Percentiles rank a stretch among this genome's conserved stretches.
Evolutionary conservation across 2,329 filamentous ascomycete species (phyloP).

Genomic region (Trichophaea hybrida): DNA sequence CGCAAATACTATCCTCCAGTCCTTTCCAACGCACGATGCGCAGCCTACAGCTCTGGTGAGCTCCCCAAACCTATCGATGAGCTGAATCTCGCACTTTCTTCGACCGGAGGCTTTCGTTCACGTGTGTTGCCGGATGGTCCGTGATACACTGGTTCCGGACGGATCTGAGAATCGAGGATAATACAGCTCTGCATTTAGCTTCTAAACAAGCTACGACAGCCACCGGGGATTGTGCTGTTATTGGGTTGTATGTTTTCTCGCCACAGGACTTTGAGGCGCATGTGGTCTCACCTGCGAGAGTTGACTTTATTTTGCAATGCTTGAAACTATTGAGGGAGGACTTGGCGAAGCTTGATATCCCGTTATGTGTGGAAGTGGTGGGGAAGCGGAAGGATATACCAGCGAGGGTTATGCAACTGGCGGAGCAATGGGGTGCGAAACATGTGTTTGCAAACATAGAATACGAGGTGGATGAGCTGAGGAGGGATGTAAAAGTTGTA

Average conservation of each 20-base stretch:
- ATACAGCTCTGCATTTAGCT: slow-evolving; percentile 54
- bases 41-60: slow-evolving; percentile 55
- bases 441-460: slow-evolving; percentile 75
- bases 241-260: slow-evolving; percentile 65
- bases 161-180: slow-evolving; percentile 61
- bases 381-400: slow-evolving; percentile 50
- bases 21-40: slow-evolving; percentile 67
- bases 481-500: slow-evolving; percentile 57
- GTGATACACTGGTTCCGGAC: slow-evolving; percentile 87
- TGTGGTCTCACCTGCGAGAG: slow-evolving; percentile 52
- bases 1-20: slow-evolving; percentile 71
- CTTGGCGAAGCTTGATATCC: slow-evolving; percentile 57
- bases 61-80: slow-evolving; percentile 60
- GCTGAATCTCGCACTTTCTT: slow-evolving; percentile 45
- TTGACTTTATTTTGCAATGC: slow-evolving; percentile 69
- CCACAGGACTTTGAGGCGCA: slow-evolving; percentile 79
- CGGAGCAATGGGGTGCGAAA: slow-evolving; percentile 55
- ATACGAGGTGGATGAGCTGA: slow-evolving; percentile 80
- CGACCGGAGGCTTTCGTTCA: slow-evolving; percentile 43
- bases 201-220: slow-evolving; percentile 49
- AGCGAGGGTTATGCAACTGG: slow-evolving; percentile 47
- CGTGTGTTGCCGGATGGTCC: slow-evolving; percentile 41
- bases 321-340: slow-evolving; percentile 51
- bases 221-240: slow-evolving; percentile 33
- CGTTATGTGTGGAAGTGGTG: slow-evolving; percentile 60